phyloP scores from a whole-genome alignment of 1,284 basidiomycete species.

The Phellinidium pouzarii region DNA sequence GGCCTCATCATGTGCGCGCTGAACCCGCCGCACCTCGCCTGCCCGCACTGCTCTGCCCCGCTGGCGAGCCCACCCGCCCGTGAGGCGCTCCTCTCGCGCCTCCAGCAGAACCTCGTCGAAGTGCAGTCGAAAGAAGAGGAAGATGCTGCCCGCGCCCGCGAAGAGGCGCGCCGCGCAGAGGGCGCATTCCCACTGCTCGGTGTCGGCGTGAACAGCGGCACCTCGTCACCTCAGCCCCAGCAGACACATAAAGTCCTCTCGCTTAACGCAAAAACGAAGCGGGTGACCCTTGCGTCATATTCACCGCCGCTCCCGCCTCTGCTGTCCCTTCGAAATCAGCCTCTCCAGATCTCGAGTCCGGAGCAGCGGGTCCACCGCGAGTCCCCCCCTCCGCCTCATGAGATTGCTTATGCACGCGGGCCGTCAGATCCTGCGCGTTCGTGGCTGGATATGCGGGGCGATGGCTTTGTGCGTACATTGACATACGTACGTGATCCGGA shows the following conservation, averaged over 20 bases:
- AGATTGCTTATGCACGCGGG: conserved; percentile 31
- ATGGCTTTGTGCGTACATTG: conserved; percentile 23
- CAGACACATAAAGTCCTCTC: conserved; percentile 56
- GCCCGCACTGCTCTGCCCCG: conserved; percentile 45
- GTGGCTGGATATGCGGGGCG: conserved; percentile 39
- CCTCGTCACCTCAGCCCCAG: conserved; percentile 16
- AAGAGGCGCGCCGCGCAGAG: conserved; percentile 42
- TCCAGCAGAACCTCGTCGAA: conserved; percentile 39
- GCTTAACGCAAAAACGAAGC: conserved; percentile 45
- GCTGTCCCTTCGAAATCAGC: conserved; percentile 25
- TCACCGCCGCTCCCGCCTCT: conserved; percentile 29
- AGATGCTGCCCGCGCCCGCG: conserved; percentile 37
- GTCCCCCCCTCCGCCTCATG: conserved; percentile 32
- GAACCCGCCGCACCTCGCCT: conserved; percentile 48
- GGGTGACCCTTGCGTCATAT: conserved; percentile 46
- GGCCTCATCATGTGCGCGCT: conserved; percentile 57
- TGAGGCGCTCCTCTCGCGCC: conserved; percentile 31
- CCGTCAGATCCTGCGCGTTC: conserved; percentile 32
- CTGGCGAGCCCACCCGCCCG: conserved; percentile 34
- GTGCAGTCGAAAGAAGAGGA: conserved; percentile 43
- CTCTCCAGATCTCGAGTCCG: conserved; percentile 26
- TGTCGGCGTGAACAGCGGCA: neutral
- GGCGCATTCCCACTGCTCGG: conserved; percentile 58
- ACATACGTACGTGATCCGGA: conserved; percentile 33
- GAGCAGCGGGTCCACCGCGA: conserved; percentile 29